phyloP scores from a whole-genome alignment of 2,329 filamentous ascomycete species.

The Lachnellula subtilissima region DNA sequence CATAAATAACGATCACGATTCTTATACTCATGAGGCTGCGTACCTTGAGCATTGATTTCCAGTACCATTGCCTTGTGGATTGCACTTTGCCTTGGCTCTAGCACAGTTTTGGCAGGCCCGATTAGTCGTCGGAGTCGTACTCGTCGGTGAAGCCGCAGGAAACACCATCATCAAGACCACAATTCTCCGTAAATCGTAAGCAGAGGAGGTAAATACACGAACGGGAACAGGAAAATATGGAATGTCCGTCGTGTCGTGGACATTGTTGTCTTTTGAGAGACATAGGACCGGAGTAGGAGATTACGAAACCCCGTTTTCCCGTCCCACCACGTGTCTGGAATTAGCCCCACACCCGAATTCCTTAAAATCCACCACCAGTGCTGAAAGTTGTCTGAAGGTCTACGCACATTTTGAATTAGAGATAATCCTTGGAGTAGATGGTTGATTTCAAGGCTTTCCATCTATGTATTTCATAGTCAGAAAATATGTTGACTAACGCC shows the following conservation, averaged over 20 bases:
- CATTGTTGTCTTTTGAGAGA: neutral
- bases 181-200: neutral
- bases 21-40: neutral
- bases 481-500: no score
- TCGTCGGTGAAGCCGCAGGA: neutral
- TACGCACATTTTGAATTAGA: no score
- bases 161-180: neutral
- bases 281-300: neutral
- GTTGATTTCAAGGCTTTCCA: no score
- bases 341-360: neutral
- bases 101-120: constrained; percentile 19
- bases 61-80: constrained; percentile 3
- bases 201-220: neutral
- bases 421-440: no score
- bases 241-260: neutral
- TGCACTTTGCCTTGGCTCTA: constrained; percentile 22
- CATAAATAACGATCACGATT: neutral
- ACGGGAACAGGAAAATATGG: neutral
- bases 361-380: no score
- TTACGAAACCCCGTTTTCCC: neutral
- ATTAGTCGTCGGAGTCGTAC: neutral
- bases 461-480: no score
- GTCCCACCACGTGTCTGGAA: neutral
- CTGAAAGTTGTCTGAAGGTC: no score
- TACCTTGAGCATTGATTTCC: constrained; percentile 16